Percentiles rank a stretch among this genome's conserved stretches.
phyloP scores from a whole-genome alignment of 129 eudicot genomes.

The Flaveria bidentis region DNA sequence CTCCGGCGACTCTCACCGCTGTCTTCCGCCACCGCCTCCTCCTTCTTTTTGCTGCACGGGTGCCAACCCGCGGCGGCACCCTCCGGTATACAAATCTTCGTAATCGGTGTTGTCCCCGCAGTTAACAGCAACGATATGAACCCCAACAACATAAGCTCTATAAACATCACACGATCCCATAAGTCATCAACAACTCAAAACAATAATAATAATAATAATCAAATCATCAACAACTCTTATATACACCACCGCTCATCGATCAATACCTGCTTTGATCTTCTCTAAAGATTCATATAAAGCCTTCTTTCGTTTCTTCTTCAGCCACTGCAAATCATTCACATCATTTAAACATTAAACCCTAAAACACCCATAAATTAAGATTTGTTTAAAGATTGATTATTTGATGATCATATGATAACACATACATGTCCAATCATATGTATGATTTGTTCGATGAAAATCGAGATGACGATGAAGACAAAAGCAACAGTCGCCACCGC shows the following conservation, averaged over 20 bases:
- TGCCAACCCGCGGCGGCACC: slow-evolving; percentile 60
- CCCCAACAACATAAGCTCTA: slow-evolving; percentile 83
- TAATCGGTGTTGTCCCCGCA: slow-evolving; percentile 49
- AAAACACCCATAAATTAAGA: neutral
- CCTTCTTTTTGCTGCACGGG: slow-evolving; percentile 44
- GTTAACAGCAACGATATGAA: slow-evolving; percentile 69
- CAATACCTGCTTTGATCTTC: slow-evolving; percentile 69
- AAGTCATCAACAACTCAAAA: neutral
- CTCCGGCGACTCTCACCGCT: slow-evolving; percentile 51
- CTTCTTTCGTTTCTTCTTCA: slow-evolving; percentile 56
- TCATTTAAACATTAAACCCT: neutral
- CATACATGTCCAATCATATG: slow-evolving; percentile 45
- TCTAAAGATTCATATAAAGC: slow-evolving; percentile 69
- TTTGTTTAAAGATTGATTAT: neutral
- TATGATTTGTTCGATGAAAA: slow-evolving; percentile 45
- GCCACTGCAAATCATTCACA: slow-evolving; percentile 48
- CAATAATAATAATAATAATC: neutral
- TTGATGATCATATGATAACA: neutral
- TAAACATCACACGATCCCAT: neutral
- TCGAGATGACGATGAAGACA: slow-evolving; percentile 38
- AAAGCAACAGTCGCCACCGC: slow-evolving; percentile 51
- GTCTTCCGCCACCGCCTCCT: neutral
- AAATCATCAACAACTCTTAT: neutral
- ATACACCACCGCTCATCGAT: neutral
- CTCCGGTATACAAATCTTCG: slow-evolving; percentile 54